Evolutionary conservation across 139 green algal species (phyloP), one percentile per base, ranked within the genome.

Genomic region (Limnomonas spitsbergensis): DNA sequence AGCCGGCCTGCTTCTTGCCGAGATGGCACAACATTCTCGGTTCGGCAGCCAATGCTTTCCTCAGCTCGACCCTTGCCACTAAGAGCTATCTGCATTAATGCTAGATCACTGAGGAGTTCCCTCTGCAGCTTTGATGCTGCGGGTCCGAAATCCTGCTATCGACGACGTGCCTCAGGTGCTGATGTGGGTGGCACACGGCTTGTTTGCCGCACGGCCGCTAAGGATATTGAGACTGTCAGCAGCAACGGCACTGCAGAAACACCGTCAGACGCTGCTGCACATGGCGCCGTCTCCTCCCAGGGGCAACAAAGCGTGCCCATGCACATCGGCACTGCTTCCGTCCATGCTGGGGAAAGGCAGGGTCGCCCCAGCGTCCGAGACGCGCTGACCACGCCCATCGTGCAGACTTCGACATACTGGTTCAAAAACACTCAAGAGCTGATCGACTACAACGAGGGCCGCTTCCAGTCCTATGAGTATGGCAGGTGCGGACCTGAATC

Each of bases 371-470:
- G 87, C 1, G 87, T 98, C 0, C 82, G 85, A 32, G 96, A 99
- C 82, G 91, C 93, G 14, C 83, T 99, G 38, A 98, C 96, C 2
- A 99, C 96, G 27, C 96, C 96, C 3, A 97, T 99, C 72, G 94
- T 97, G 1, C 92, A 97, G 79, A 99, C 95, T 1, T 91, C 94
- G 1, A 99, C 96, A 1, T 99, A 97, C 88, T 94, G 86, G 4
- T 99, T 99, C 81, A 89, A 90, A 52, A 85, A 95, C 81, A 96
- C 93, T 0, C 84, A 78, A 92, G 91, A 99, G 87, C 86, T 99
- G 32, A 98, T 99, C 38, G 96, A 89, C 0, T 98, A 97, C 79
- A 94, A 99, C 81, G 96, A 99, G 82, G 95, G 94, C 0, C 88
- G 85, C 24, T 96, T 95, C 69, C 81, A 87, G 2, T 95, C 86